Evolutionary conservation across 1,284 basidiomycete genomes (phyloP), one percentile per base, ranked within the genome.

Genomic region (Lignosus rhinocerotis): DNA sequence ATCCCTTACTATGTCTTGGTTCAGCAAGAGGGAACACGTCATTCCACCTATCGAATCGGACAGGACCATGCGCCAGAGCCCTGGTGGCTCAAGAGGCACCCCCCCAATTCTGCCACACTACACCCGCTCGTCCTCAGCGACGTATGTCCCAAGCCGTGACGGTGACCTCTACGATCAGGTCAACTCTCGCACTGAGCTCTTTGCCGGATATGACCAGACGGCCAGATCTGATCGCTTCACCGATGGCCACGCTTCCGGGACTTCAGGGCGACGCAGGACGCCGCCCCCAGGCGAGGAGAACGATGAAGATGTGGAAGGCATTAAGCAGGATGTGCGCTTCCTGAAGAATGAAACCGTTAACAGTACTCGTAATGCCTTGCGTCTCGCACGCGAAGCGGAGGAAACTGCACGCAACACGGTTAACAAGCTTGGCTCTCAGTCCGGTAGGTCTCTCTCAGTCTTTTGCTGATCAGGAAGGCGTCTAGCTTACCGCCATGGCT

Each of bases 281-380:
- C 82, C 84, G 43, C 62, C 76, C 39, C 78, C 80, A 11, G 88
- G 88, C 47, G 88, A 93, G 70, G 94, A 96, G 73, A 92, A 92
- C 65, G 96, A 98, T 30, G 96, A 98, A 67, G 96, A 98, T 70
- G 82, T 97, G 6, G 96, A 99, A 76, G 94, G 90, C 14, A 96
- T 99, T 78, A 98, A 98, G 78, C 87, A 93, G 71, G 88, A 96
- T 76, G 94, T 94, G 66, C 84, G 90, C 55, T 93, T 86, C 70
- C 77, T 93, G 64, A 99, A 99, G 78, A 94, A 98, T 75, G 96
- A 99, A 69, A 91, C 87, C 71, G 88, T 97, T 49, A 89, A 88
- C 58, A 92, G 91, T 25, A 94, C 95, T 0, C 81, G 96, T 66
- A 98, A 99, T 75, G 96, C 96, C 3, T 81, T 99, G 50, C 84